Conservation (phyloP, 345 rosid species). For the Hypericum perforatum region DNA sequence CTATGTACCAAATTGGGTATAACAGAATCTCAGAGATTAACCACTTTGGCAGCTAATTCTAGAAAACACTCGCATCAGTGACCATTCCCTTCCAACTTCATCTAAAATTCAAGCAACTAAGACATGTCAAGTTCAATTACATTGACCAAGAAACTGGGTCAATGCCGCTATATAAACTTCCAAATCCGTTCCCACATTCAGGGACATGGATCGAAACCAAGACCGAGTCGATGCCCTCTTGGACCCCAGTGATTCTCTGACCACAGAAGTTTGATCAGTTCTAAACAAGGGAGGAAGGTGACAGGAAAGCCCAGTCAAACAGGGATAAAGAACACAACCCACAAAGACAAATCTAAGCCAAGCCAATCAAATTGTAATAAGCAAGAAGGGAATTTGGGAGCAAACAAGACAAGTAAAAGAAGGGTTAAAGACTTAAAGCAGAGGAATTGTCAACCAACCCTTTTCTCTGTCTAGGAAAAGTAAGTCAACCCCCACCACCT, state of each 20-base stretch:
- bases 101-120: conserved; percentile 7
- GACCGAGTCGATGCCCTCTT: background rate
- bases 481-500: conserved; percentile 91
- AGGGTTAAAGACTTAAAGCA: conserved; percentile 11
- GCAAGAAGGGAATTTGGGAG: background rate
- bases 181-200: conserved; percentile 13
- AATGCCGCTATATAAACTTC: conserved; percentile 1
- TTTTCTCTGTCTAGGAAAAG: conserved; percentile 15
- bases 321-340: conserved; percentile 2
- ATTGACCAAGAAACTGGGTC: conserved; percentile 1
- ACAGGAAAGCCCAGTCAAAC: conserved; percentile 6
- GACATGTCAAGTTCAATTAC: conserved; percentile 5
- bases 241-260: background rate
- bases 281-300: conserved; percentile 16
- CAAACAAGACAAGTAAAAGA: conserved; percentile 14
- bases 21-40: background rate
- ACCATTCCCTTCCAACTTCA: conserved; percentile 4
- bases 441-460: conserved; percentile 11
- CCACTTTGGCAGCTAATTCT: conserved; percentile 2
- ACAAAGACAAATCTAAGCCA: conserved; percentile 10
- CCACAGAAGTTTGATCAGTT: conserved; percentile 5
- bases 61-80: conserved; percentile 7
- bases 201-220: conserved; percentile 1
- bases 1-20: no score
- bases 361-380: conserved; percentile 5